These are phyloP conservation scores for Lachancea thermotolerans DNA, from an alignment of 805 yeast species.

Conservation along the genomic window DNA sequence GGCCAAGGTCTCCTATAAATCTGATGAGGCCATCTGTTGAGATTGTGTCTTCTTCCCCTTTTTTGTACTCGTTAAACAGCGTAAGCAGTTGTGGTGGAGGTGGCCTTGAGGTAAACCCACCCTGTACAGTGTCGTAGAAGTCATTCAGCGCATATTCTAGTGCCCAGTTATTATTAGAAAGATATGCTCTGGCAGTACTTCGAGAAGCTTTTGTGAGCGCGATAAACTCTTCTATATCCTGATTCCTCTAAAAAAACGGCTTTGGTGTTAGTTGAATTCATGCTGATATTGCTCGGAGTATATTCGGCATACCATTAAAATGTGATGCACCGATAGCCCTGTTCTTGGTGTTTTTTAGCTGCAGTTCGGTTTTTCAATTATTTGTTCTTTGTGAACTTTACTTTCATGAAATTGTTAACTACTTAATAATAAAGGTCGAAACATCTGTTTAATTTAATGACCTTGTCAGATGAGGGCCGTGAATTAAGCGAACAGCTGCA, in stretches of 20 bases:
- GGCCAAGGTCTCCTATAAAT: conserved; percentile 59
- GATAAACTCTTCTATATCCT: conserved; percentile 15
- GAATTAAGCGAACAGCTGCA: conserved; percentile 1
- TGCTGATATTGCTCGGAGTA: too few species aligned
- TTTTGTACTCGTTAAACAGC: conserved; percentile 17
- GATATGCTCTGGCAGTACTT: conserved; percentile 18
- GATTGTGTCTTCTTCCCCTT: conserved; percentile 35
- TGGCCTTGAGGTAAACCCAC: conserved; percentile 13
- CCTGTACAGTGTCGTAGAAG: conserved; percentile 26
- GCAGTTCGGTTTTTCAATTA: too few species aligned
- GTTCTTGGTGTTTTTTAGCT: too few species aligned
- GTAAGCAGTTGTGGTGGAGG: conserved; percentile 17
- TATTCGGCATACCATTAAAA: too few species aligned
- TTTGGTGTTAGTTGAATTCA: neutral
- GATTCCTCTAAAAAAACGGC: conserved; percentile 2
- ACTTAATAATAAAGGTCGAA: neutral
- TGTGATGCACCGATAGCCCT: too few species aligned
- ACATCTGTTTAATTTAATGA: conserved; percentile 1
- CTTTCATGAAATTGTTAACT: neutral
- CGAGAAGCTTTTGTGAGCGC: conserved; percentile 19
- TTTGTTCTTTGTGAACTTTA: neutral
- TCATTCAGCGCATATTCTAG: conserved; percentile 29
- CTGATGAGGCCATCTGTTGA: conserved; percentile 73
- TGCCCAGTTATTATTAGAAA: conserved; percentile 23
- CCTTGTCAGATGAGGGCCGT: conserved; percentile 1